Conservation (phyloP, 2,329 filamentous ascomycete species). For the Paecilomyces formosus region DNA sequence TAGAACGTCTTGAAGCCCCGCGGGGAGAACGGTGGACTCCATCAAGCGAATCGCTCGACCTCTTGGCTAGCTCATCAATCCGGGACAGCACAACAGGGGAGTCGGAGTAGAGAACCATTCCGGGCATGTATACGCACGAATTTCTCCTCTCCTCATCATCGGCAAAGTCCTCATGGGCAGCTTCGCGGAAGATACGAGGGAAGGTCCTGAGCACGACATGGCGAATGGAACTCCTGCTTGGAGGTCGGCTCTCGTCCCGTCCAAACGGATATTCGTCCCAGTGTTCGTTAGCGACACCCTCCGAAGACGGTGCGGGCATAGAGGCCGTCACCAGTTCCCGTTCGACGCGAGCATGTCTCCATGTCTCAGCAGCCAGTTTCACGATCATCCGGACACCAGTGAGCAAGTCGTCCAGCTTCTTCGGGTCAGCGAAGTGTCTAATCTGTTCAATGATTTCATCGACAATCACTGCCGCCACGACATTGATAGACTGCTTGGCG, state of each 20-base stretch:
- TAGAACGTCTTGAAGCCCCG: slow-evolving; percentile 14
- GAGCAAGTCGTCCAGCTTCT: slow-evolving; percentile 43
- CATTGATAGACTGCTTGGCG: slow-evolving; percentile 50
- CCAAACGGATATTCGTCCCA: slow-evolving; percentile 29
- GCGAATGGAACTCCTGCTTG: slow-evolving; percentile 17
- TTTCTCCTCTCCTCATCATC: slow-evolving; percentile 38
- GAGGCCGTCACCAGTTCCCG: slow-evolving; percentile 47
- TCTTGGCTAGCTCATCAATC: slow-evolving; percentile 31
- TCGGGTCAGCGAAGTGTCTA: slow-evolving; percentile 46
- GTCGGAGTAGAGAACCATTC: slow-evolving; percentile 45
- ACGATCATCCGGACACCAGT: slow-evolving; percentile 48
- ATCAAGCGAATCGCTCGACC: slow-evolving; percentile 17
- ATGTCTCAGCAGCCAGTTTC: slow-evolving; percentile 52
- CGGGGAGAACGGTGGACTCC: slow-evolving; percentile 33
- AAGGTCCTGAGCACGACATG: slow-evolving; percentile 45
- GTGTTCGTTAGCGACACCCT: slow-evolving; percentile 24
- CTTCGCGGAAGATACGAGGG: slow-evolving; percentile 46
- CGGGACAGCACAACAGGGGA: slow-evolving; percentile 34
- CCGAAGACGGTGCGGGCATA: slow-evolving; percentile 37
- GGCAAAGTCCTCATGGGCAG: slow-evolving; percentile 42
- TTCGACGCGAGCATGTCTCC: slow-evolving; percentile 51
- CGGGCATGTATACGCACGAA: slow-evolving; percentile 42
- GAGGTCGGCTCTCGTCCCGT: slow-evolving; percentile 6
- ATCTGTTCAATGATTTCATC: slow-evolving; percentile 51
- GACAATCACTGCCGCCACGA: slow-evolving; percentile 48